phyloP scores from a whole-genome alignment of 192 early-diverging fungal genomes.

The Backusella macrospora region DNA sequence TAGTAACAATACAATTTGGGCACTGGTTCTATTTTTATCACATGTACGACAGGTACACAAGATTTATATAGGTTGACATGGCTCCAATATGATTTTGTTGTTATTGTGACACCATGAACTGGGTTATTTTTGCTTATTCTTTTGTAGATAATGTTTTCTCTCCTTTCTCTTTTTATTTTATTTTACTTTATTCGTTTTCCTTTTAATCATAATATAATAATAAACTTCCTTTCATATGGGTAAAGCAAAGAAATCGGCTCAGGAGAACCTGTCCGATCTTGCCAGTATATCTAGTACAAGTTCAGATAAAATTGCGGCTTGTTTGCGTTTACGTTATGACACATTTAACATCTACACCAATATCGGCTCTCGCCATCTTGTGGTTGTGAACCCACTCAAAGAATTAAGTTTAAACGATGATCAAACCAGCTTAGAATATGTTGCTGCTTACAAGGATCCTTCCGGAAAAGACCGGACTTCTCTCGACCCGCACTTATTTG shows the following conservation, averaged over 20 bases:
- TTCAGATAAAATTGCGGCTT: slow-evolving; percentile 16
- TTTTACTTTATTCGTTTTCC: slow-evolving; percentile 16
- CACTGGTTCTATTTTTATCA: slow-evolving; percentile 6
- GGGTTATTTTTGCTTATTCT: slow-evolving; percentile 22
- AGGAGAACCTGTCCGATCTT: slow-evolving; percentile 28
- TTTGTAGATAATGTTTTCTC: slow-evolving; percentile 18
- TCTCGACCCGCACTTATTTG: slow-evolving; percentile 67
- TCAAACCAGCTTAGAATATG: slow-evolving; percentile 56
- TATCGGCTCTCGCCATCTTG: slow-evolving; percentile 51
- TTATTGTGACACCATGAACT: slow-evolving; percentile 8
- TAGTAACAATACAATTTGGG: slow-evolving; percentile 1
- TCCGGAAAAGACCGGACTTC: slow-evolving; percentile 43
- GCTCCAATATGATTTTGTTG: neutral
- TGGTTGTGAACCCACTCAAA: slow-evolving; percentile 59
- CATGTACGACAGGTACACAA: neutral
- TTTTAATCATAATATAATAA: slow-evolving; percentile 16
- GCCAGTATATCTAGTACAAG: slow-evolving; percentile 15
- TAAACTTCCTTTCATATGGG: slow-evolving; percentile 24
- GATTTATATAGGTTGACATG: slow-evolving; percentile 11
- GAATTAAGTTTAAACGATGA: slow-evolving; percentile 50
- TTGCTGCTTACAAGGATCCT: slow-evolving; percentile 49
- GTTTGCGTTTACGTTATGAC: slow-evolving; percentile 56
- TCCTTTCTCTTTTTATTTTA: slow-evolving; percentile 17
- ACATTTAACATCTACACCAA: slow-evolving; percentile 55
- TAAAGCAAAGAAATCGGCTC: slow-evolving; percentile 21